Evolutionary conservation across 2,329 filamentous ascomycete genomes (phyloP), one percentile per base, ranked within the genome.

Genomic region (Botryotinia narcissicola): DNA sequence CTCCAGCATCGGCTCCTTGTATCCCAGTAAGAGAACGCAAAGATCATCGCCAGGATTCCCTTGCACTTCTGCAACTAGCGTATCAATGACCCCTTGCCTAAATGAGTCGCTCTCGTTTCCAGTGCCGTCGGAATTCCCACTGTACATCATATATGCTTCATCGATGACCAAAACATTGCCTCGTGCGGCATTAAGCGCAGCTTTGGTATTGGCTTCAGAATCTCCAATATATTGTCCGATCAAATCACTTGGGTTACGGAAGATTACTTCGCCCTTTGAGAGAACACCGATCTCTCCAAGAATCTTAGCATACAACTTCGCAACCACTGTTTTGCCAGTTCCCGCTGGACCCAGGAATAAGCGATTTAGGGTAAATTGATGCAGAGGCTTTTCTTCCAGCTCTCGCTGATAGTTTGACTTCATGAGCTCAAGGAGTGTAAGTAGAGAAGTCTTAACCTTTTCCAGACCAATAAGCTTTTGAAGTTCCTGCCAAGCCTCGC

Each of bases 291-390:
- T 81, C 74, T 89, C 88, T 0, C 87, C 89, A 1, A 94, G 84
- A 1, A 94, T 90, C 64, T 86, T 82, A 0, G 90, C 92, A 75
- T 93, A 94, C 0, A 93, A 81, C 79, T 92, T 93, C 0, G 91
- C 92, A 0, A 94, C 89, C 0, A 90, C 90, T 0, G 92, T 94
- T 78, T 94, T 94, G 0, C 92, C 92, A 0, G 92, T 94, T 0
- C 92, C 92, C n/a, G 92, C 92, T 1, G 85, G 87, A 0, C 92
- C 92, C 0, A 93, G 78, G 73, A 94, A 93, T 2, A 93, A 87
- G 12, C 86, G 84, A 79, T 93, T 94, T 0, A 93, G 83, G 0
- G 85, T 88, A 72, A 89, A 90, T 73, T 90, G 82, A 0, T 93
- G 82, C 0, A 85, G 80, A 0, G 87, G 85, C 84, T 91, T 83